Percentiles rank a stretch among this genome's conserved stretches.
phyloP scores from a whole-genome alignment of 805 yeast genomes.

The Scheffersomyces amazonensis region DNA sequence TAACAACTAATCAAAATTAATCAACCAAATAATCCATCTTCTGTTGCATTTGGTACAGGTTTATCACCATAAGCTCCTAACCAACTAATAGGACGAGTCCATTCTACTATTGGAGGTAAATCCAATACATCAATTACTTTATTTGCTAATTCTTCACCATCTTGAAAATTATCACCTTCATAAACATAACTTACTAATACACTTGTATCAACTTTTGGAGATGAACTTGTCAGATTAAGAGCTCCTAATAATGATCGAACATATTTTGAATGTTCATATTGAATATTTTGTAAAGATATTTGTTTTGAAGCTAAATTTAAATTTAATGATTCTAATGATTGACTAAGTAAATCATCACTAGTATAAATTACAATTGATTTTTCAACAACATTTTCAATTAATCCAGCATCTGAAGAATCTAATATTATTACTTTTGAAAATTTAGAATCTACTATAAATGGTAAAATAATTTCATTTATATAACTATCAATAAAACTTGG shows the following conservation, averaged over 20 bases:
- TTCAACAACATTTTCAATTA: constrained; percentile 21
- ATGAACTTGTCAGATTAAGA: constrained; percentile 2
- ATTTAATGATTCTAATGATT: constrained; percentile 26
- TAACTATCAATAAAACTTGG: constrained; percentile 56
- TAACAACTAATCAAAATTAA: no score
- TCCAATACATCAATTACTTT: constrained; percentile 24
- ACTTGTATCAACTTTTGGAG: constrained; percentile 1
- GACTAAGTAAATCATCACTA: constrained; percentile 28
- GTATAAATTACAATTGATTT: constrained; percentile 24
- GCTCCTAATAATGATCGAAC: constrained; percentile 4
- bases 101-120: constrained; percentile 15
- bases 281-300: constrained; percentile 1
- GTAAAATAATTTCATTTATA: constrained; percentile 47
- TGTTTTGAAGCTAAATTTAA: constrained; percentile 11
- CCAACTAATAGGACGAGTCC: constrained; percentile 77
- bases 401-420: constrained; percentile 73
- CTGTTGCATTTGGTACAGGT: constrained; percentile 64
- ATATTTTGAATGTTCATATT: constrained; percentile 11
- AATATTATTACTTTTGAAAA: constrained; percentile 52
- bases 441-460: constrained; percentile 40
- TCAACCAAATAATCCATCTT: constrained; percentile 71
- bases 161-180: constrained; percentile 85
- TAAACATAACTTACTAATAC: constrained; percentile 44
- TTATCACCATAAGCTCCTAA: constrained; percentile 76
- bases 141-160: constrained; percentile 56